Base-by-base conservation (phyloP, 2,329 filamentous ascomycete genomes). In the Neopestalotiopsis sp. region DNA sequence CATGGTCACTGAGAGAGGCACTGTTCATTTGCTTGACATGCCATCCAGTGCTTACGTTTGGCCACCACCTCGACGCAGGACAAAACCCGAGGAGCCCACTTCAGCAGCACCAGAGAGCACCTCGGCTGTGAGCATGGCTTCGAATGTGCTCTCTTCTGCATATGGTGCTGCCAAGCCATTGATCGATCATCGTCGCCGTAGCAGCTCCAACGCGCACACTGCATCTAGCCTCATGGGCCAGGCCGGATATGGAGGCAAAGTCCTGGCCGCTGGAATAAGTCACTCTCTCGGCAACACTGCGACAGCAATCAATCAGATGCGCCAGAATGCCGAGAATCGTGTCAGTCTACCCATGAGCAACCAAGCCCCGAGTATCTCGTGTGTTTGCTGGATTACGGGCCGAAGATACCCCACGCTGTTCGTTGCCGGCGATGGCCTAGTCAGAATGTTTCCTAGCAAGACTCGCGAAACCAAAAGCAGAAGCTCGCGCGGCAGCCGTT, bases 1-100 rank as follows among this genome's bases (percentile, higher is more conserved):
- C 1, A 91, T 99, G 82, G 90, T 98, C 32, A 98, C 96, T 0
- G 94, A 97, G 75, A 93, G 95, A 74, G 94, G 95, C n/a, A 99
- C 96, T 9, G 91, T 98, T 12, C 96, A 99, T 81, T 88, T 98
- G 58, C 91, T 97, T 72, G 93, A 97, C 73, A 89, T 98, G 80
- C 94, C 94, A 9, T 86, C 89, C 60, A 92, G 90, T 71, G 93
- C 94, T 4, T 95, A 95, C 74, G 90, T 92, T 72, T 97, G 95
- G 95, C 95, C 95, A 56, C 93, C 94, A 30, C 91, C 90, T 57
- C 86, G 88, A 52, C 84, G 86, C 66, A 84, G 85, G 69, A 80
- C 79, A 70, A 82, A 80, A 65, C 75, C 75, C 49, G 81, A 80
- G 69, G 84, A 88, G 49, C 79, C 80, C 20, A 80, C 81, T 13